phyloP scores from a whole-genome alignment of 345 rosid genomes.

The Eucalyptus caleyi region DNA sequence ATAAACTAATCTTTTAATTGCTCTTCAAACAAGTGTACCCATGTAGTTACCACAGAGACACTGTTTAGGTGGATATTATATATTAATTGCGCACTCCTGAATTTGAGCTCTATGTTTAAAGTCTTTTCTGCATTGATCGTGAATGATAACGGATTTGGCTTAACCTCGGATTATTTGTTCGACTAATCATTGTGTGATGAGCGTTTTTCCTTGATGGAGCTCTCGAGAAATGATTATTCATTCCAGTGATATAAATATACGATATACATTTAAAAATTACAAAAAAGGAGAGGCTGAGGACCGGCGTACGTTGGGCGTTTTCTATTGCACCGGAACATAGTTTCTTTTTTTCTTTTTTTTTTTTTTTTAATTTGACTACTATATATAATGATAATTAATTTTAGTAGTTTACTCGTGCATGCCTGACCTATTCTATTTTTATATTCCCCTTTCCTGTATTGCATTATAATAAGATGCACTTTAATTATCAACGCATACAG shows the following conservation, averaged over 20 bases:
- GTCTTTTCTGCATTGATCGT: background rate
- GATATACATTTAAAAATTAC: background rate
- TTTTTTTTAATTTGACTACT: background rate
- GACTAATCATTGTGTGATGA: background rate
- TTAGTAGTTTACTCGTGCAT: background rate
- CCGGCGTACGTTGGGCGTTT: background rate
- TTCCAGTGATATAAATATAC: background rate
- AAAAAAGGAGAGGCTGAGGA: background rate
- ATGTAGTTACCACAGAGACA: background rate
- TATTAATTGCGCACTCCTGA: background rate
- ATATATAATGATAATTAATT: background rate
- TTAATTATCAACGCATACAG: background rate
- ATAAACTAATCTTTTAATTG: background rate
- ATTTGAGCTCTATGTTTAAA: background rate
- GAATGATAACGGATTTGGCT: background rate
- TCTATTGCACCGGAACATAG: background rate
- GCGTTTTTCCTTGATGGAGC: background rate
- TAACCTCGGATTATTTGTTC: background rate
- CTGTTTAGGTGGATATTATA: background rate
- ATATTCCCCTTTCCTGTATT: background rate
- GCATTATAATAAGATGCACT: background rate
- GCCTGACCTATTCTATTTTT: background rate
- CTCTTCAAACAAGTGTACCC: background rate
- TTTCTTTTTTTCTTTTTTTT: background rate
- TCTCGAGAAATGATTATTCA: background rate